These are phyloP conservation scores for Chamaenerion angustifolium DNA, from an alignment of 345 rosid genomes.

Conservation along the genomic window DNA sequence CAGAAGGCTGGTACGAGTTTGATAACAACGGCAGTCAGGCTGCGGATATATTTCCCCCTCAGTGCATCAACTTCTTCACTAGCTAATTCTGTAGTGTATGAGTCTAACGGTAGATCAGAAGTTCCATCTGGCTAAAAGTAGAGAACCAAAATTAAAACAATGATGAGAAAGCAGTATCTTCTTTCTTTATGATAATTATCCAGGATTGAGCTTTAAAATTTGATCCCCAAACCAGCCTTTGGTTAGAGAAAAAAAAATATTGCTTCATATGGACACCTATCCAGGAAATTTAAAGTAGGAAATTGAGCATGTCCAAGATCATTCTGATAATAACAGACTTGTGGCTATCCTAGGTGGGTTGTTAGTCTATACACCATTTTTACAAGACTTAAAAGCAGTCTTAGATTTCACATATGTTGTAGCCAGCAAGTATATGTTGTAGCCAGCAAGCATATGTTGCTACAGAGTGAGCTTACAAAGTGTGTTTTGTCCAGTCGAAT, in stretches of 20 bases:
- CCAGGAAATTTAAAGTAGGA: too few relatives aligned
- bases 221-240: too few relatives aligned
- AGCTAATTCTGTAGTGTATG: constrained; percentile 37
- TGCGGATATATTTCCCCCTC: constrained; percentile 65
- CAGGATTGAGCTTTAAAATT: too few relatives aligned
- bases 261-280: too few relatives aligned
- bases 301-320: too few relatives aligned
- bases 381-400: too few relatives aligned
- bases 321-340: too few relatives aligned
- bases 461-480: constrained; percentile 32
- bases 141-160: constrained; percentile 10
- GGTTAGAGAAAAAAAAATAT: too few relatives aligned
- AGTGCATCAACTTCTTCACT: constrained; percentile 84
- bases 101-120: constrained; percentile 32
- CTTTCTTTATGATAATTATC: too few relatives aligned
- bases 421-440: neutral
- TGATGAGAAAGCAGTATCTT: neutral
- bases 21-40: constrained; percentile 74
- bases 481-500: constrained; percentile 55
- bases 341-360: too few relatives aligned
- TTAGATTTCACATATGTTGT: neutral
- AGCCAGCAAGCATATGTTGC: neutral
- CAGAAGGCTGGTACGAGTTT: constrained; percentile 87
- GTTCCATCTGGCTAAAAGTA: constrained; percentile 46
- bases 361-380: too few relatives aligned